Conservation (phyloP, 192 early-diverging fungal genomes). For the Umbelopsis sp. region DNA sequence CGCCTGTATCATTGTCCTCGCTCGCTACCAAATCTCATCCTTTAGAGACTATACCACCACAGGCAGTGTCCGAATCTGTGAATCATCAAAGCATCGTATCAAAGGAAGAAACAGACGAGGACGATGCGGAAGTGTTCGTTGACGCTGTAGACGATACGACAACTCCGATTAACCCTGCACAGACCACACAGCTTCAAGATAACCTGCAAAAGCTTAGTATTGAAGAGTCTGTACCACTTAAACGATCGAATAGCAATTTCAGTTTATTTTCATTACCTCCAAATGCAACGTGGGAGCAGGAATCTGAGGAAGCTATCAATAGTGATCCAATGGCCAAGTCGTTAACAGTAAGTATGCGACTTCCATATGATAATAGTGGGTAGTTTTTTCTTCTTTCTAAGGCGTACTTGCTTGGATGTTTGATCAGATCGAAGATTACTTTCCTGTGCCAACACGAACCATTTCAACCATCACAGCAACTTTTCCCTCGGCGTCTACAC, state of each 20-base stretch:
- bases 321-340: not conserved
- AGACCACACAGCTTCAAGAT: not conserved
- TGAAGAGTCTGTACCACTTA: not conserved
- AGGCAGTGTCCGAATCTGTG: not conserved
- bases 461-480: not conserved
- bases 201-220: not conserved
- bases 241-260: conserved; percentile 22
- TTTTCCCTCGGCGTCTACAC: conserved; percentile 13
- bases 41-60: not conserved
- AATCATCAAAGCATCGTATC: not conserved
- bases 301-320: not conserved
- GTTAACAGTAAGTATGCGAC: not conserved
- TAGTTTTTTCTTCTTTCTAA: too few species aligned
- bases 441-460: not conserved
- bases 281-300: not conserved
- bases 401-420: not conserved
- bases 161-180: conserved; percentile 3
- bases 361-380: too few species aligned
- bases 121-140: not conserved
- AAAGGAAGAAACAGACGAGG: not conserved
- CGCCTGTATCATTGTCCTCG: not conserved
- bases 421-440: conserved; percentile 3
- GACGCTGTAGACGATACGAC: not conserved
- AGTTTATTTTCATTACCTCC: conserved; percentile 23
- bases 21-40: not conserved